Evolutionary conservation across 164 flowering plant genomes (phyloP), one percentile per base, ranked within the genome.

Genomic region (Tinospora cordifolia): DNA sequence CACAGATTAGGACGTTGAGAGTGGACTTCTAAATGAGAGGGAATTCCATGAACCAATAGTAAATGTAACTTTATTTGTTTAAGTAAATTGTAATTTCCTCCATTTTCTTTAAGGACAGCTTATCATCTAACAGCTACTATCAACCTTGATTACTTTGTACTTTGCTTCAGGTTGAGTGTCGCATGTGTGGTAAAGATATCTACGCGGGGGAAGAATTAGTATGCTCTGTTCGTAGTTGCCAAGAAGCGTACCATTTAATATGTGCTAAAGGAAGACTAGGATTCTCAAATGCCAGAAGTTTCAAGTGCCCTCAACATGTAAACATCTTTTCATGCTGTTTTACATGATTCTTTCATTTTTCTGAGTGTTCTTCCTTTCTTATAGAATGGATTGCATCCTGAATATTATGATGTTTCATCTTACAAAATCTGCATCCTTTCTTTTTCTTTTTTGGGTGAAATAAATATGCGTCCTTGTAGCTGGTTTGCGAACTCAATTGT

Each of bases 301-400:
- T 93, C 82, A 90, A 84, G 84, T 93, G 98, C 76, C 95, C 96
- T 62, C 96, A 88, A 67, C 97, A 93, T 90, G 97, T 93, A 86
- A 86, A 71, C 3, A 70, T 58, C 57, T 73, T 62, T 47, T 25
- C 63, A 2, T 3, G 22, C 8, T 36, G 26, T 19, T 22, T 38
- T 57, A 6, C 0, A 21, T 41, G 59, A 58, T 68, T 41, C 14
- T 46, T 41, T 41, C 40, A 27, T 60, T 15, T 39, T 40, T 15
- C 34, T 24, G 25, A 22, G 30, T 39, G 58, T 14, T 17, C 38
- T 46, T 67, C 19, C 19, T 58, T 69, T 13, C 51, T 41, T 21
- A 40, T 36, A 51, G 13, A 19, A 57, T 57, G 30, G 22, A 6
- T 11, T 41, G 13, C 46, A 41, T 41, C 8, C n/a, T 17, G 6